Percentiles rank a stretch among this genome's conserved stretches.
Evolutionary conservation across 176 grass and related monocot species (phyloP).

Genomic region (Metroxylon sagu): DNA sequence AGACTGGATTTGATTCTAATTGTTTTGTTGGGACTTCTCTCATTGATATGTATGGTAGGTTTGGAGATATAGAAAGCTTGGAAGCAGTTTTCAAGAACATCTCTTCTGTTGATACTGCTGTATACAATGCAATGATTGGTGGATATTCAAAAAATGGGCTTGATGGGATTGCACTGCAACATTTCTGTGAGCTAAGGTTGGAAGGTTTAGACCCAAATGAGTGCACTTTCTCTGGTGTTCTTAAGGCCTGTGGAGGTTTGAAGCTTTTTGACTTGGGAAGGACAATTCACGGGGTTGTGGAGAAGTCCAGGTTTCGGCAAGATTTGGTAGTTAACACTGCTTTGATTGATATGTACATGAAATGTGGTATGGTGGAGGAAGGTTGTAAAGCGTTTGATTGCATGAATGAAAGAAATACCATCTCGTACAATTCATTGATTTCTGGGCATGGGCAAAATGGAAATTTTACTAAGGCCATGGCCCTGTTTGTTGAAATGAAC

Average conservation of each 20-base stretch:
- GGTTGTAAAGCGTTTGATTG: constrained; percentile 24
- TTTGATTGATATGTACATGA: constrained; percentile 41
- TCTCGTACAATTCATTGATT: constrained; percentile 32
- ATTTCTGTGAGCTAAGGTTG: constrained; percentile 20
- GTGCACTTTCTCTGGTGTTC: constrained; percentile 21
- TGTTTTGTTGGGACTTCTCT: constrained; percentile 38
- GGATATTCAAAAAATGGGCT: constrained; percentile 30
- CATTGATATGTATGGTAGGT: constrained; percentile 29
- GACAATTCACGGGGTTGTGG: constrained; percentile 24
- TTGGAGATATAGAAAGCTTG: constrained; percentile 24
- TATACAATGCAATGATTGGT: constrained; percentile 32
- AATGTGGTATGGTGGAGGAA: constrained; percentile 26
- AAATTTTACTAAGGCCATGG: constrained; percentile 14
- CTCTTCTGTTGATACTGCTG: constrained; percentile 9
- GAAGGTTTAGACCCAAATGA: constrained; percentile 27
- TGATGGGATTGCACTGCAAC: constrained; percentile 13
- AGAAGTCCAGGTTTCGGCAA: constrained; percentile 27
- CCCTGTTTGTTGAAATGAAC: constrained; percentile 27
- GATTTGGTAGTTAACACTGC: constrained; percentile 40
- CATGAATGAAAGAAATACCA: constrained; percentile 22
- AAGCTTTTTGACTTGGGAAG: constrained; percentile 21
- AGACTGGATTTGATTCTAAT: constrained; percentile 23
- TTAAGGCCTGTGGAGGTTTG: constrained; percentile 31
- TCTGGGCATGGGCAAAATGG: constrained; percentile 27
- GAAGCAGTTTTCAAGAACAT: constrained; percentile 17